phyloP scores from a whole-genome alignment of 257 asterid genomes.

The Rehmannia glutinosa region DNA sequence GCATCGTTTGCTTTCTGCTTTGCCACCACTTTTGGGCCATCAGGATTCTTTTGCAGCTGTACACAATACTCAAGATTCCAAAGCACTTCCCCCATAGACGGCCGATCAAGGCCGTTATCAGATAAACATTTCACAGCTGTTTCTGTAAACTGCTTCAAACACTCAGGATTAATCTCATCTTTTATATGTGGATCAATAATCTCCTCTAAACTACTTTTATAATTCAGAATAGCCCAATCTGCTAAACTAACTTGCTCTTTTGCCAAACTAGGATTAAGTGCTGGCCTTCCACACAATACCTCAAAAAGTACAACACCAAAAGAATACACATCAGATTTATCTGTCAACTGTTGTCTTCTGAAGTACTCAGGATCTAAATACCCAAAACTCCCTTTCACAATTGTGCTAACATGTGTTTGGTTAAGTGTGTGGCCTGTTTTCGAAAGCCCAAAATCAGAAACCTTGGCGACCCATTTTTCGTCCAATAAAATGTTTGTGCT shows the following conservation, averaged over 20 bases:
- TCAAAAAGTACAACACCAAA: conserved; percentile 74
- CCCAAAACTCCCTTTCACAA: conserved; percentile 80
- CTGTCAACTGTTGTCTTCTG: conserved; percentile 63
- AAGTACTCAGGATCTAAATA: conserved; percentile 81
- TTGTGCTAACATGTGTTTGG: conserved; percentile 67
- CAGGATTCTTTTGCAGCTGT: conserved; percentile 41
- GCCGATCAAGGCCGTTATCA: conserved; percentile 52
- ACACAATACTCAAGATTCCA: conserved; percentile 64
- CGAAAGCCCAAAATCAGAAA: conserved; percentile 79
- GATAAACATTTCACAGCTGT: conserved; percentile 61
- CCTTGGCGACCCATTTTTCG: conserved; percentile 70
- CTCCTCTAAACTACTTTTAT: conserved; percentile 16
- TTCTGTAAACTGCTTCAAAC: conserved; percentile 46
- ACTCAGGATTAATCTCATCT: conserved; percentile 32
- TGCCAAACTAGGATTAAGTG: conserved; percentile 46
- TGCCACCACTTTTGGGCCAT: conserved; percentile 27
- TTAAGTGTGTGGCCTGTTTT: conserved; percentile 44
- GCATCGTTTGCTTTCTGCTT: conserved; percentile 35
- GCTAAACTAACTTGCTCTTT: conserved; percentile 65
- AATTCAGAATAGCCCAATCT: conserved; percentile 52
- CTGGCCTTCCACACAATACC: conserved; percentile 63
- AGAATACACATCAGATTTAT: conserved; percentile 75
- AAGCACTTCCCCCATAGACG: conserved; percentile 71
- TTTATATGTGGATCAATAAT: conserved; percentile 47
- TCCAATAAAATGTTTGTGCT: conserved; percentile 66